Evolutionary conservation across 306 rosid species (phyloP), one percentile per base, ranked within the genome.

Genomic region (Ziziphus jujuba): DNA sequence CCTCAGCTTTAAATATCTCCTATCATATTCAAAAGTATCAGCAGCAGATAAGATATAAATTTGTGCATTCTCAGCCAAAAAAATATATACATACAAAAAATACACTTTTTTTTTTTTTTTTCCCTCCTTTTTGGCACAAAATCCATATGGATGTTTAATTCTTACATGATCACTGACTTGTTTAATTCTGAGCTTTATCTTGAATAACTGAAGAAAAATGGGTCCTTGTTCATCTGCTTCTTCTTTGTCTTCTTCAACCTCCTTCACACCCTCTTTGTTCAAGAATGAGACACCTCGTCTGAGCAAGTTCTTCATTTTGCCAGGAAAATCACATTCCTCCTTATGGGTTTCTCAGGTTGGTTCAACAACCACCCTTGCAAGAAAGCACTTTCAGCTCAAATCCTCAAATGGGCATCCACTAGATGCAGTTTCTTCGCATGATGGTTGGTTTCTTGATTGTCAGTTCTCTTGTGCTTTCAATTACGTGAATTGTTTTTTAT

Each of bases 321-420:
- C 68, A 2, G 70, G 77, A 66, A 79, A 69, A 43, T 24, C 51
- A n/a, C 72, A 70, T 61, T 81, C 73, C 10, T 57, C 62, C 13
- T 1, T 44, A 15, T 75, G 87, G 87, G 63, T 70, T 56, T 75
- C 84, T 64, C 86, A 72, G 57, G 64, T 75, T 79, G 71, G 53
- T 17, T 69, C 57, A 1, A 66, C 75, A 83, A 83, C 55, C 36
- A 83, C 55, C 36, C 53, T 12, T 1, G 75, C 80, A 24, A 70
- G 80, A 56, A 72, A 72, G 35, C 83, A 69, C 64, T 86, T 87
- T 66, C 84, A 72, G 82, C 89, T 92, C 54, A 89, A 78, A 73
- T 87, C 92, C 57, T 87, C 96, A 74, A 89, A 92, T 86, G 96
- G 89, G 80, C 81, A 81, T 66, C 88, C 87, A 0, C 79, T 79